phyloP scores from a whole-genome alignment of 1,284 basidiomycete genomes.

The Cystobasidium pallidum region DNA sequence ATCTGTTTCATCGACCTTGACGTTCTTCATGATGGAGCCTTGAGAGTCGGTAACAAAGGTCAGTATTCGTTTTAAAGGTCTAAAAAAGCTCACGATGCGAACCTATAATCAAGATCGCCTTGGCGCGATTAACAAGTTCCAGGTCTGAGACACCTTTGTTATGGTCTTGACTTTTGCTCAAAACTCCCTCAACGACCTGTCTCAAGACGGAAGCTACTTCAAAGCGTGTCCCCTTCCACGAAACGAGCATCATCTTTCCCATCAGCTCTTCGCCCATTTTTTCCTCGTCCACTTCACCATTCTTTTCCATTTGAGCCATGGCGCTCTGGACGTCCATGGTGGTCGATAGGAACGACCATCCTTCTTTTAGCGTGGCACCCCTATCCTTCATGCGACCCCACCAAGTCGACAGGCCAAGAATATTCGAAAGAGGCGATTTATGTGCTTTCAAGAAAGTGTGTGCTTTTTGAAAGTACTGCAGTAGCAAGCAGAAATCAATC shows the following conservation, averaged over 20 bases:
- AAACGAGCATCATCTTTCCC: constrained; percentile 90
- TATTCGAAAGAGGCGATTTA: constrained; percentile 67
- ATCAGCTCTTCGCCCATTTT: constrained; percentile 91
- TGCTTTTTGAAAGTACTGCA: constrained; percentile 88
- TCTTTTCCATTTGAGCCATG: constrained; percentile 84
- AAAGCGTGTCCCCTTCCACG: constrained; percentile 90
- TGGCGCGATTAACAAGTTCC: constrained; percentile 73
- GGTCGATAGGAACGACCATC: constrained; percentile 61
- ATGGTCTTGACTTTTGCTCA: constrained; percentile 62
- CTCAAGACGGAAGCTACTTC: constrained; percentile 65
- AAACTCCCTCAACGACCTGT: constrained; percentile 68
- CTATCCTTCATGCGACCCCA: constrained; percentile 95
- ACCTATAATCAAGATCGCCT: constrained; percentile 36
- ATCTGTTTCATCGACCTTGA: constrained; percentile 82
- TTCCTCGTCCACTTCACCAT: constrained; percentile 73
- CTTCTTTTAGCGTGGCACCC: constrained; percentile 66
- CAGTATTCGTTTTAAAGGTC: too few species aligned
- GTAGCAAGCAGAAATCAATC: not conserved
- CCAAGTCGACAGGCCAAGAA: constrained; percentile 84
- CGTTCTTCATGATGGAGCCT: constrained; percentile 80
- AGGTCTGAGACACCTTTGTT: constrained; percentile 72
- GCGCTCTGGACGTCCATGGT: constrained; percentile 62
- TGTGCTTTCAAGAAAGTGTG: constrained; percentile 79
- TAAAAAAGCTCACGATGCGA: constrained; percentile 57
- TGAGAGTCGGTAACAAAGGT: constrained; percentile 64